These are phyloP conservation scores for Arthroderma sp. DNA, from an alignment of 2,329 filamentous ascomycete genomes.

Conservation along the genomic window DNA sequence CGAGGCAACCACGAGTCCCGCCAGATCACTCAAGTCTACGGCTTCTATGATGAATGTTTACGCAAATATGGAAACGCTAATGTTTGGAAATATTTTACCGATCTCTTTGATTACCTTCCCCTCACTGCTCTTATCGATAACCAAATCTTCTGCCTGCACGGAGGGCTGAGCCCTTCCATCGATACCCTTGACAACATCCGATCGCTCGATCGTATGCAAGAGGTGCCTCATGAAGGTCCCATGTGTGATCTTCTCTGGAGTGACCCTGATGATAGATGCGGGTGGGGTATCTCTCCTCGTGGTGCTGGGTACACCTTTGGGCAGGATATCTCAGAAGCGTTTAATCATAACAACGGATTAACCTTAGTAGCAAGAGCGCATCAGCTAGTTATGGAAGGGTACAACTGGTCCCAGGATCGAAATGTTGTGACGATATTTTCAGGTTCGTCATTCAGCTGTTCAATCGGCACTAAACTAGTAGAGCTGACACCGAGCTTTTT, in stretches of 20 bases:
- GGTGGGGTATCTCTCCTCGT: conserved; percentile 56
- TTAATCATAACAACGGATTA: conserved; percentile 63
- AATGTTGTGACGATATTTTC: conserved; percentile 68
- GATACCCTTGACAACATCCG: conserved; percentile 63
- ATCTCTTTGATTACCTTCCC: conserved; percentile 65
- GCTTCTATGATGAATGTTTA: conserved; percentile 66
- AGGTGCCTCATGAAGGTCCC: conserved; percentile 64
- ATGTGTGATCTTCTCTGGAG: conserved; percentile 69
- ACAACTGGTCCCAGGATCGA: conserved; percentile 86
- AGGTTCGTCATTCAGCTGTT: conserved; percentile 1
- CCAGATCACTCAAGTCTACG: conserved; percentile 66
- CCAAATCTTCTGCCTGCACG: conserved; percentile 60
- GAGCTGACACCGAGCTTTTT: conserved; percentile 39
- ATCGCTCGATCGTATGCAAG: conserved; percentile 59
- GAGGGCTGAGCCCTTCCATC: conserved; percentile 59
- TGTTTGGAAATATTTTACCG: conserved; percentile 67
- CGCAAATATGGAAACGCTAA: conserved; percentile 66
- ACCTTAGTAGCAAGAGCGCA: conserved; percentile 60
- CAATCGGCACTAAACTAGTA: not conserved
- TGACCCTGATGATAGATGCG: conserved; percentile 58
- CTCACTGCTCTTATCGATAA: conserved; percentile 62
- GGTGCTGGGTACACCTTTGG: conserved; percentile 53
- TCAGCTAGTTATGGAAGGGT: conserved; percentile 64
- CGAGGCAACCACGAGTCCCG: conserved; percentile 65
- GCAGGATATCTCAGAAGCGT: conserved; percentile 61